Conservation (phyloP, 768 basidiomycete species). For the Coprinellus micaceus region DNA sequence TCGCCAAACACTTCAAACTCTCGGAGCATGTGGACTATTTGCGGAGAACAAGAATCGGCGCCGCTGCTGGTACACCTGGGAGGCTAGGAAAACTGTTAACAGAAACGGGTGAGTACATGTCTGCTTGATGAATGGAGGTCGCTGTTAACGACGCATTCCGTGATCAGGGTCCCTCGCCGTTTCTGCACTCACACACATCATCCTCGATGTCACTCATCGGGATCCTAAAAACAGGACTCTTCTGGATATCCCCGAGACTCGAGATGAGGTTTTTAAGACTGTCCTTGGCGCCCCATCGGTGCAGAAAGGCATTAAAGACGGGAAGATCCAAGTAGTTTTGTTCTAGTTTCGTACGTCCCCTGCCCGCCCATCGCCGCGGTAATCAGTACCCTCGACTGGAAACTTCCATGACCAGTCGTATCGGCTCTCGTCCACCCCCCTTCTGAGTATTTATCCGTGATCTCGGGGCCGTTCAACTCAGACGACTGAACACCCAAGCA, state of each 20-base stretch:
- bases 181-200: constrained; percentile 77
- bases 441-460: too few relatives aligned
- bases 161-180: constrained; percentile 63
- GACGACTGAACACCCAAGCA: too few relatives aligned
- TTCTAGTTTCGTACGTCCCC: too few relatives aligned
- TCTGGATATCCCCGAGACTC: constrained; percentile 79
- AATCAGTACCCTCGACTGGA: too few relatives aligned
- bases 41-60: constrained; percentile 77
- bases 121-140: background rate
- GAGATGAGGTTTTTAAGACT: constrained; percentile 75
- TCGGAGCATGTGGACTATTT: constrained; percentile 84
- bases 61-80: constrained; percentile 90
- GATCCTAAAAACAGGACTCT: constrained; percentile 76
- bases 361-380: too few relatives aligned
- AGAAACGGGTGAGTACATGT: constrained; percentile 50
- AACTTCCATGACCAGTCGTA: too few relatives aligned
- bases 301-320: constrained; percentile 59
- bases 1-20: constrained; percentile 92
- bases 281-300: constrained; percentile 64
- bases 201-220: constrained; percentile 69
- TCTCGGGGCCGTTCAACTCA: too few relatives aligned
- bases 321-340: constrained; percentile 76
- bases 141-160: constrained; percentile 8
- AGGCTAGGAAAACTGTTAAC: constrained; percentile 82
- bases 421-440: too few relatives aligned